Evolutionary conservation across 331 rosid genomes (phyloP).

Genomic region (Malus hybrid): DNA sequence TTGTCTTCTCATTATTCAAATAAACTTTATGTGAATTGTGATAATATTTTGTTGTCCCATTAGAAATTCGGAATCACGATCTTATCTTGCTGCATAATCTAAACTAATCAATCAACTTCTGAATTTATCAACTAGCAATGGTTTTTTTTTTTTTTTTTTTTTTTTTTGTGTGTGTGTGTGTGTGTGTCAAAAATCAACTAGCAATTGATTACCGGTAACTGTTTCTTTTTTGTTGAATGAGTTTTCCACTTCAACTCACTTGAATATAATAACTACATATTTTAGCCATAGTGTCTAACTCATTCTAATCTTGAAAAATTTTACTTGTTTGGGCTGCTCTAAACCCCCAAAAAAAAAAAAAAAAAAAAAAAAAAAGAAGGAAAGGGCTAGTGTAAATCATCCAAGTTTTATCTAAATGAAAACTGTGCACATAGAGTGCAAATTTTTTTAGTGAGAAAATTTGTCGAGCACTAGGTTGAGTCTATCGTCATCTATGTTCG

Average conservation of each 20-base stretch:
- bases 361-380: too few species aligned
- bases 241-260: not conserved
- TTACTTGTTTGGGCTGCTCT: not conserved
- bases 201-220: not conserved
- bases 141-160: too few species aligned
- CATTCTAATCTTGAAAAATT: too few species aligned
- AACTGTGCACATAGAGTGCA: not conserved
- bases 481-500: not conserved
- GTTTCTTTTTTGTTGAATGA: not conserved
- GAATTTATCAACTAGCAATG: too few species aligned
- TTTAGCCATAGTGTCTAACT: not conserved
- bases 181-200: too few species aligned
- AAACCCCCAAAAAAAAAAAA: not conserved
- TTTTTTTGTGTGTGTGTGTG: too few species aligned
- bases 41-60: not conserved
- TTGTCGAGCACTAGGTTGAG: not conserved
- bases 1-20: not conserved
- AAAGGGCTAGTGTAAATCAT: too few species aligned
- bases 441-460: not conserved
- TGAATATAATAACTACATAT: not conserved
- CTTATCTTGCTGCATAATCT: not conserved
- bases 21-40: not conserved
- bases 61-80: not conserved
- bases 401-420: not conserved
- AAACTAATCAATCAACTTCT: not conserved